Conservation (phyloP, 73 alveolate genomes). For the Blepharisma japonicum region DNA sequence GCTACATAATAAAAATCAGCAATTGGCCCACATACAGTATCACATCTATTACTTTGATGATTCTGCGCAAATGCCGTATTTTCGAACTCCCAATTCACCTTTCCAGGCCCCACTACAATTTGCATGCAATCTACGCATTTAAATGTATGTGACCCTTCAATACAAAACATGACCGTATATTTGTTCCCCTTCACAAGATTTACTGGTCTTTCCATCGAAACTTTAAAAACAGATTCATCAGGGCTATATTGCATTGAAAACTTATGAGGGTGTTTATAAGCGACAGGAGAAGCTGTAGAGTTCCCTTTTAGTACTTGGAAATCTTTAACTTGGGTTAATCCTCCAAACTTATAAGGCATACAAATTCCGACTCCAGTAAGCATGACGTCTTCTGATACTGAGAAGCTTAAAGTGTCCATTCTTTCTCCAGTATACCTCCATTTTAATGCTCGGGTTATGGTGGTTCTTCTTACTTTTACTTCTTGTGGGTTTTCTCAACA, state of each 20-base stretch:
- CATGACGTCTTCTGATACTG: not conserved
- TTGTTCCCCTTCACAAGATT: not conserved
- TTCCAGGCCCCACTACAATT: not conserved
- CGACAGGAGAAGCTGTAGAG: not conserved
- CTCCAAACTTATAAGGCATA: slow-evolving; percentile 25
- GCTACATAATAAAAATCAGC: slow-evolving; percentile 24
- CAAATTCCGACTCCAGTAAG: slow-evolving; percentile 25
- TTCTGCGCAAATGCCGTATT: slow-evolving; percentile 13
- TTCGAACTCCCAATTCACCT: not conserved
- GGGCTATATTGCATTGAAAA: not conserved
- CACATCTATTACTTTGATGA: slow-evolving; percentile 29
- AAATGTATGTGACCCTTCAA: slow-evolving; percentile 28
- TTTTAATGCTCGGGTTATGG: slow-evolving; percentile 19
- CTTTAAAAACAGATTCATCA: not conserved
- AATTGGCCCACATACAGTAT: slow-evolving; percentile 19
- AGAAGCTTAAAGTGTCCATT: slow-evolving; percentile 6
- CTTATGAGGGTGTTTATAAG: slow-evolving; percentile 10
- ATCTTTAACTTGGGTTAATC: not conserved
- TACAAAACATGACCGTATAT: slow-evolving; percentile 4
- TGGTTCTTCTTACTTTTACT: slow-evolving; percentile 7
- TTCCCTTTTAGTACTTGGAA: slow-evolving; percentile 16
- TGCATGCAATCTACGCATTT: slow-evolving; percentile 10
- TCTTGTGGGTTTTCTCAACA: slow-evolving; percentile 7
- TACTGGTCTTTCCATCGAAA: not conserved
- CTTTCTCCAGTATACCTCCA: slow-evolving; percentile 28